Conservation (phyloP, 1,139 yeast species). For the Candida glucosophila region DNA sequence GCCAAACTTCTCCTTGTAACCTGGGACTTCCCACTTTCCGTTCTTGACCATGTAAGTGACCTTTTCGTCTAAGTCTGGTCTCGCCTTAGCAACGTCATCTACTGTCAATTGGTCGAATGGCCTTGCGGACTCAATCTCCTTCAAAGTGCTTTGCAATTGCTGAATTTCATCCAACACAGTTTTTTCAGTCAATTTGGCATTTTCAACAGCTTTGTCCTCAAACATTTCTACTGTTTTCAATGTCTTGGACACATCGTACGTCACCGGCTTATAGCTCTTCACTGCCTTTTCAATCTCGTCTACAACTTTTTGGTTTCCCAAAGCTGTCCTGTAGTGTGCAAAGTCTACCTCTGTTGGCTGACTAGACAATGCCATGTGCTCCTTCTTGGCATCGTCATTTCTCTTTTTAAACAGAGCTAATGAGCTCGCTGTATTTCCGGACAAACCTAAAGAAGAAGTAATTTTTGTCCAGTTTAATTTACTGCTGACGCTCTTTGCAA, state of each 20-base stretch:
- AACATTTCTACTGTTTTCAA: constrained; percentile 87
- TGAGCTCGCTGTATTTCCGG: constrained; percentile 86
- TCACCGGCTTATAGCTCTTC: constrained; percentile 68
- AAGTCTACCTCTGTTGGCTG: constrained; percentile 80
- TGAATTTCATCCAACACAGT: constrained; percentile 80
- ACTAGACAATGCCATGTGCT: constrained; percentile 56
- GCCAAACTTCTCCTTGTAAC: constrained; percentile 96
- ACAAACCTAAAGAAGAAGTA: constrained; percentile 79
- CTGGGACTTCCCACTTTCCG: constrained; percentile 98
- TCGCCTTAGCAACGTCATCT: constrained; percentile 88
- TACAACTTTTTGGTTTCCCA: constrained; percentile 76
- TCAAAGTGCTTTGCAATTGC: constrained; percentile 79
- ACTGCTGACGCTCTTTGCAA: constrained; percentile 64
- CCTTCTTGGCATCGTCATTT: constrained; percentile 94
- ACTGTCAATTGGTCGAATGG: constrained; percentile 96
- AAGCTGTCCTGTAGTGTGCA: constrained; percentile 63
- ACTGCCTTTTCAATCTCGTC: constrained; percentile 77
- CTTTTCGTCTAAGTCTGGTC: constrained; percentile 96
- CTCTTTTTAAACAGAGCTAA: constrained; percentile 94
- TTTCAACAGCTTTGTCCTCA: constrained; percentile 91
- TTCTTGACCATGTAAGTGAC: constrained; percentile 90
- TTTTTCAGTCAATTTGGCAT: constrained; percentile 89
- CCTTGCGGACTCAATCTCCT: constrained; percentile 93
- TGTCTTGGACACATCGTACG: constrained; percentile 83
- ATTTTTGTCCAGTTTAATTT: constrained; percentile 95